These are phyloP conservation scores for Uronychia binucleata DNA, from an alignment of 73 alveolate species.

Conservation along the genomic window DNA sequence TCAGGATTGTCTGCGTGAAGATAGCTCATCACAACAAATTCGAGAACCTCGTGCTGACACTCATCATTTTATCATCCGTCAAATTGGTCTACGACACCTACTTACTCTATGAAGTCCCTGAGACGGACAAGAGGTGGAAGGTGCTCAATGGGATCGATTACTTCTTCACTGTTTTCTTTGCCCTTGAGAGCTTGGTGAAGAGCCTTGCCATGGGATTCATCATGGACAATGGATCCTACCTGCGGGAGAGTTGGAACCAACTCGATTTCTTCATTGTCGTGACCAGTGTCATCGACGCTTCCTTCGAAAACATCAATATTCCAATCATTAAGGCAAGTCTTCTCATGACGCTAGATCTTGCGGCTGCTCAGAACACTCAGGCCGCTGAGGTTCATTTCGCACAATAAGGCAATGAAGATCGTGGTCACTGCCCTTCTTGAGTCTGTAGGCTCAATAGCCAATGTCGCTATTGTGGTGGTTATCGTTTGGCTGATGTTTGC, in stretches of 20 bases:
- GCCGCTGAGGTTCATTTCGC: slow-evolving; percentile 91
- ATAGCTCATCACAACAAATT: slow-evolving; percentile 38
- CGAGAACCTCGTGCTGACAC: slow-evolving; percentile 75
- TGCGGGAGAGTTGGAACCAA: slow-evolving; percentile 92
- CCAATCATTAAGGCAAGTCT: slow-evolving; percentile 75
- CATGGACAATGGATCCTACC: slow-evolving; percentile 80
- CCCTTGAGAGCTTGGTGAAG: slow-evolving; percentile 81
- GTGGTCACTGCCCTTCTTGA: slow-evolving; percentile 88
- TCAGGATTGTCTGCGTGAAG: slow-evolving; percentile 53
- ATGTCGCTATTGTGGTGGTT: slow-evolving; percentile 77
- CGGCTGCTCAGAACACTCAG: slow-evolving; percentile 93
- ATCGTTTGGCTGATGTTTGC: slow-evolving; percentile 73
- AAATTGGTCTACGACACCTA: slow-evolving; percentile 91
- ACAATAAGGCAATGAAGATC: slow-evolving; percentile 84
- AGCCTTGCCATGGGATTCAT: slow-evolving; percentile 88
- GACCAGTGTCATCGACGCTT: slow-evolving; percentile 82
- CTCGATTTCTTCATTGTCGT: slow-evolving; percentile 92
- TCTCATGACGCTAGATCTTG: background rate
- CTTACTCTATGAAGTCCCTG: slow-evolving; percentile 23
- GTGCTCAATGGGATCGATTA: slow-evolving; percentile 55
- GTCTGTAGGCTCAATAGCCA: slow-evolving; percentile 84
- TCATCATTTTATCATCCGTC: slow-evolving; percentile 76
- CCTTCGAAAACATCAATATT: slow-evolving; percentile 61
- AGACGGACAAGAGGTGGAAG: slow-evolving; percentile 1
- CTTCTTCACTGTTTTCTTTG: slow-evolving; percentile 76